phyloP scores from a whole-genome alignment of 2,329 filamentous ascomycete species.

The Exophiala lecanii-corni region DNA sequence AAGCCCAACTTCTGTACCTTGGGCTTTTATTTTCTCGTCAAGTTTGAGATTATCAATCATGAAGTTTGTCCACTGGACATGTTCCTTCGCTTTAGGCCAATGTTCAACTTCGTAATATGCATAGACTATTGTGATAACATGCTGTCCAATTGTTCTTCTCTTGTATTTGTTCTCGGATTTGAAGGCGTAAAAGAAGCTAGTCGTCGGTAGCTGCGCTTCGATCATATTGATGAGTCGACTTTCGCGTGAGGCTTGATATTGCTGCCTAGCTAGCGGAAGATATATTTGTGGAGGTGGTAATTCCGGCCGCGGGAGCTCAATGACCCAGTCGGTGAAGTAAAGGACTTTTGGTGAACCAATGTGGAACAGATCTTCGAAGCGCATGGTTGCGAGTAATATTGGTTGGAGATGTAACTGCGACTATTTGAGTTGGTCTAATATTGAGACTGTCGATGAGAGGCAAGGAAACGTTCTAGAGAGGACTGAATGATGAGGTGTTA shows the following conservation, averaged over 20 bases:
- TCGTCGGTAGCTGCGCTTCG: conserved; percentile 8
- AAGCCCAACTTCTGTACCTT: no score
- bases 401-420: no score
- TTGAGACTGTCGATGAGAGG: no score
- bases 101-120: conserved; percentile 18
- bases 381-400: conserved; percentile 4
- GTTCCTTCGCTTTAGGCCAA: conserved; percentile 13
- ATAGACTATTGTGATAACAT: conserved; percentile 15
- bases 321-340: conserved; percentile 14
- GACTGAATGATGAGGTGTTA: no score
- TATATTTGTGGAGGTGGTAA: neutral
- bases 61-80: conserved; percentile 17
- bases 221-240: conserved; percentile 4
- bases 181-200: conserved; percentile 11
- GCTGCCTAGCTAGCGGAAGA: neutral
- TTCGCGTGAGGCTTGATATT: conserved; percentile 5
- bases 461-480: no score
- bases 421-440: no score
- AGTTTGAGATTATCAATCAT: conserved; percentile 17
- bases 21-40: conserved; percentile 2
- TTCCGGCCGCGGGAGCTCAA: conserved; percentile 7
- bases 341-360: conserved; percentile 11
- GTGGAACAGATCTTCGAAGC: conserved; percentile 1
- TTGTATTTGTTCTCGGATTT: neutral
- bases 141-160: conserved; percentile 4